A percentile compares a stretch with the other conserved stretches of the same genome.
These are phyloP conservation scores for Xylariales sp. DNA, from an alignment of 2,329 filamentous ascomycete species.

Conservation along the genomic window DNA sequence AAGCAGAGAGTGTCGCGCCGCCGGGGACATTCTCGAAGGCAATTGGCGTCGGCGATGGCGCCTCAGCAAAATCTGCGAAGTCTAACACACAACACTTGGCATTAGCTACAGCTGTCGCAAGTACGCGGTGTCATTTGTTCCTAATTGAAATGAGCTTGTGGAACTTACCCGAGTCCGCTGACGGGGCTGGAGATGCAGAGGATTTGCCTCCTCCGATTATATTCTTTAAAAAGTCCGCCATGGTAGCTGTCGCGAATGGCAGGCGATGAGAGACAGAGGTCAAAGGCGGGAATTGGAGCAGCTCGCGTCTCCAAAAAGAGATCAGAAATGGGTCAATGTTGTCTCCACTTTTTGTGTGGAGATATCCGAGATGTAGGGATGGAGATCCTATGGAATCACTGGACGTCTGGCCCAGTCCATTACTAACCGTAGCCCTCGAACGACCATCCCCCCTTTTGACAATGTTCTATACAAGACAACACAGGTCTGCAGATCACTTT, in stretches of 20 bases:
- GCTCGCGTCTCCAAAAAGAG: conserved; percentile 2
- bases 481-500: too few relatives aligned
- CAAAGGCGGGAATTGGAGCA: not conserved
- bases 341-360: not conserved
- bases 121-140: too few relatives aligned
- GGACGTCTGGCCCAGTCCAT: too few relatives aligned
- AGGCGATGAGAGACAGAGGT: not conserved
- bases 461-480: too few relatives aligned
- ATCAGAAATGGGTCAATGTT: not conserved
- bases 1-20: conserved; percentile 41
- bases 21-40: conserved; percentile 42
- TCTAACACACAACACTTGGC: conserved; percentile 47
- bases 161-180: conserved; percentile 61
- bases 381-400: too few relatives aligned
- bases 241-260: conserved; percentile 27
- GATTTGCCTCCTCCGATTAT: conserved; percentile 66
- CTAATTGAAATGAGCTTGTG: too few relatives aligned
- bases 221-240: conserved; percentile 61
- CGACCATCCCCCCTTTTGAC: too few relatives aligned
- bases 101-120: conserved; percentile 1
- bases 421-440: too few relatives aligned
- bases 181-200: conserved; percentile 42
- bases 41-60: conserved; percentile 59
- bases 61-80: conserved; percentile 89
- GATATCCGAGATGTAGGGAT: too few relatives aligned